Base-by-base conservation (phyloP, 495 filamentous ascomycete genomes). In the Talaromyces wortmannii region DNA sequence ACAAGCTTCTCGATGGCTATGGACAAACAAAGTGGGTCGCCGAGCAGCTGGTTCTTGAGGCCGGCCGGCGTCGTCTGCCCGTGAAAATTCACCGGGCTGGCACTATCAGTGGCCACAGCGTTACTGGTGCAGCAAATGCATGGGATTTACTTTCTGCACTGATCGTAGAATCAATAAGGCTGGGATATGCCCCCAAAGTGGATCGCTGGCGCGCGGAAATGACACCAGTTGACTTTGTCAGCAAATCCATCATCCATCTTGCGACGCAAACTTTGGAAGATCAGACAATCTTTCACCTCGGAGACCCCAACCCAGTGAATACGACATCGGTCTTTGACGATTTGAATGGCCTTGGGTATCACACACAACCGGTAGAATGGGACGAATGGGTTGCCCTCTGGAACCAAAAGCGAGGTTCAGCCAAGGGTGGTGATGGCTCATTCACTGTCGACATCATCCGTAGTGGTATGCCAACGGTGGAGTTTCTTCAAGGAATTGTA, bases 191-290 rank as follows among this genome's bases (percentile, higher is more conserved):
- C 5, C 84, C 84, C 0, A 78, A 85, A 52, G 79, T 87, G 18
- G 72, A 81, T 36, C 83, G 81, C 50, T 87, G 85, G 84, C 78
- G 80, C 30, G 83, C 82, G 0, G 85, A 88, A 67, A 87, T 87
- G 83, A 87, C 85, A 3, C 85, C 85, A 0, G 85, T 85, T 3
- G 84, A 88, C 65, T 86, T 86, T 52, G 81, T 87, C 52, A 84
- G 80, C 65, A 80, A 80, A 57, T 76, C 81, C 0, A 86, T 88
- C 54, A 62, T 85, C 31, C 76, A 82, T 42, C 77, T 87, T 47
- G 71, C 77, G 40, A 78, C 80, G 11, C 73, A 84, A 44, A 77
- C 68, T 0, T 63, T 79, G 11, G 67, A 71, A 8, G 68, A 79
- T 13, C 81, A 83, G 56, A 73, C 70, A 0, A 65, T 87, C 16